Base-by-base conservation (phyloP, 2,329 filamentous ascomycete genomes). In the Venturiaceae sp. region DNA sequence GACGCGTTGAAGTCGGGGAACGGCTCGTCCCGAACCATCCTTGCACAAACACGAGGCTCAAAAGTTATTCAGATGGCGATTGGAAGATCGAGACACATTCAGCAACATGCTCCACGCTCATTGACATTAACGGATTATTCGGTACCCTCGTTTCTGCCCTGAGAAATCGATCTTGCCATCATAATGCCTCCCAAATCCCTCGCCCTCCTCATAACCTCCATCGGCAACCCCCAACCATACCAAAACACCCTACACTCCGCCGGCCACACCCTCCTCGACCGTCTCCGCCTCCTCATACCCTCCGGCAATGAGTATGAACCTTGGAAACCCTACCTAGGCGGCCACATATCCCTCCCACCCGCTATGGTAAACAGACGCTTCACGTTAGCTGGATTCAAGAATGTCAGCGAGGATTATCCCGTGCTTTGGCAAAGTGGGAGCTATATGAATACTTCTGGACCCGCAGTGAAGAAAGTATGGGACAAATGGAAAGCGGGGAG, bases 361-460 rank as follows among this genome's bases (percentile, higher is more conserved):
- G 13, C 21, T 26, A 5, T 9, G 5, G 14, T 59, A 56, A 47
- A 53, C 66, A 56, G 33, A 30, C 28, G 34, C 26, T 46, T 39
- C 34, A 37, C 33, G 5, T 13, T 46, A 7, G 36, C 34, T 2
- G 30, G 26, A 44, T 56, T 21, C 55, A 67, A 69, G 36, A 66
- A 58, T 53, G 57, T 50, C 23, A 30, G 44, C 6, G 44, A 50
- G 9, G 26, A 50, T 13, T 50, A 74, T 65, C 79, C 72, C 82
- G 87, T 83, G 2, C 77, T 95, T 16, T 84, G 89, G 72, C 86
- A 94, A 69, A 90, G 85, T 33, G 83, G 86, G 0, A 83, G 82
- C 0, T 74, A 86, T 34, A 97, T 99, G 94, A 99, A 97, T 69
- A 75, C 87, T 4, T 89, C 85, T 1, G 94, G 94, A 0, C 77